Conservation (phyloP, 257 asterid genomes). For the Handroanthus guayacan region DNA sequence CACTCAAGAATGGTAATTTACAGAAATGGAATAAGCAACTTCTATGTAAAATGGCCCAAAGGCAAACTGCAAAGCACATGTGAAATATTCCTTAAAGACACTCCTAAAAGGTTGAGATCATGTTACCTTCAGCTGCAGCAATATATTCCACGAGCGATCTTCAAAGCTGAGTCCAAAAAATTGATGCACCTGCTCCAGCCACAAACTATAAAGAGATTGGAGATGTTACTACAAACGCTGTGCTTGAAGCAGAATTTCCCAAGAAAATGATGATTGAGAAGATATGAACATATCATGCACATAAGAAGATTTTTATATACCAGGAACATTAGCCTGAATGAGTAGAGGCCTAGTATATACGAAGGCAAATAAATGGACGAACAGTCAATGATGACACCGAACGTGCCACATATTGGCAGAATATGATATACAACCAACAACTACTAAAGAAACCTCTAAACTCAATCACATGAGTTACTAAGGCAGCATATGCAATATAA, state of each 20-base stretch:
- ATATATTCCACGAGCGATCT: slow-evolving; percentile 62
- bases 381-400: slow-evolving; percentile 9
- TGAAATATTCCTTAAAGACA: slow-evolving; percentile 20
- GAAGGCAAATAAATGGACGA: slow-evolving; percentile 13
- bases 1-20: slow-evolving; percentile 12
- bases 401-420: slow-evolving; percentile 5
- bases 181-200: slow-evolving; percentile 73
- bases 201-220: slow-evolving; percentile 55
- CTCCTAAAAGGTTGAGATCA: slow-evolving; percentile 10
- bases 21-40: slow-evolving; percentile 14
- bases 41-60: slow-evolving; percentile 16
- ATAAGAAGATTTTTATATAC: slow-evolving; percentile 3
- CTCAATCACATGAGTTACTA: slow-evolving; percentile 4
- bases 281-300: slow-evolving; percentile 14
- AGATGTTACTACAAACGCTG: slow-evolving; percentile 37
- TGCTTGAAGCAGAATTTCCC: slow-evolving; percentile 14
- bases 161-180: slow-evolving; percentile 58
- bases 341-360: slow-evolving; percentile 4
- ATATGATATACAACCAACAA: slow-evolving; percentile 3
- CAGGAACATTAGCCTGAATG: slow-evolving; percentile 13
- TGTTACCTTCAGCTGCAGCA: slow-evolving; percentile 79
- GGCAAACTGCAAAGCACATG: slow-evolving; percentile 21
- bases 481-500: not conserved
- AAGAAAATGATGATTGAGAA: slow-evolving; percentile 16
- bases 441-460: not conserved